A percentile compares a stretch with the other conserved stretches of the same genome.
Evolutionary conservation across 345 rosid species (phyloP).

Genomic region (Lepidium didymum): DNA sequence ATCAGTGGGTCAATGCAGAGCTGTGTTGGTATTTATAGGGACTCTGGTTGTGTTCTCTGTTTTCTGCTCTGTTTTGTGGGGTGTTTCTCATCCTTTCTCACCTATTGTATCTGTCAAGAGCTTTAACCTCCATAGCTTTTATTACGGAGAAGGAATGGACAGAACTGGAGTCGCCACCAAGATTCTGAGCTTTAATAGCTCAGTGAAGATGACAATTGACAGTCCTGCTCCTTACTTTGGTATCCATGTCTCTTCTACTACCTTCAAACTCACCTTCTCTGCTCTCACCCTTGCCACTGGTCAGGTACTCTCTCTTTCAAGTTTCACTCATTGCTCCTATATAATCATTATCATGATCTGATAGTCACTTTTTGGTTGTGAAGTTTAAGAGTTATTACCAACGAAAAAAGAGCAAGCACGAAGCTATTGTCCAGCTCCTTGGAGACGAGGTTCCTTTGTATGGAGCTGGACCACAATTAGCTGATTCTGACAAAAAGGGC

Average conservation of each 20-base stretch:
- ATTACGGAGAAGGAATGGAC: slow-evolving; percentile 73
- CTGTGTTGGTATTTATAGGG: slow-evolving; percentile 41
- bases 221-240: slow-evolving; percentile 82
- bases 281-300: slow-evolving; percentile 59
- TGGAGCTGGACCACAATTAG: slow-evolving; percentile 66
- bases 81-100: slow-evolving; percentile 65
- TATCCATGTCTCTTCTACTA: slow-evolving; percentile 60
- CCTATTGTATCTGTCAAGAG: slow-evolving; percentile 53
- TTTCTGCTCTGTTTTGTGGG: slow-evolving; percentile 75
- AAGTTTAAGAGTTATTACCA: slow-evolving; percentile 72
- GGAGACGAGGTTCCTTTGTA: slow-evolving; percentile 63
- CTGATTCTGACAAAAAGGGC: slow-evolving; percentile 29
- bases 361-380: not conserved
- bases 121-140: slow-evolving; percentile 50
- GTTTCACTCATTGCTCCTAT: not conserved
- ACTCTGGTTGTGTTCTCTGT: slow-evolving; percentile 45
- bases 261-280: slow-evolving; percentile 57
- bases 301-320: slow-evolving; percentile 36
- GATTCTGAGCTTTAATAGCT: slow-evolving; percentile 59
- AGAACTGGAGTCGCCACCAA: slow-evolving; percentile 70
- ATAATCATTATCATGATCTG: not conserved
- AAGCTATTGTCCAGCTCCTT: slow-evolving; percentile 34
- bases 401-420: slow-evolving; percentile 62
- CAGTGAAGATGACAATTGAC: slow-evolving; percentile 50
- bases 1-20: slow-evolving; percentile 46